Base-by-base conservation (phyloP, 2,329 filamentous ascomycete species). In the Aspergillus sp. region DNA sequence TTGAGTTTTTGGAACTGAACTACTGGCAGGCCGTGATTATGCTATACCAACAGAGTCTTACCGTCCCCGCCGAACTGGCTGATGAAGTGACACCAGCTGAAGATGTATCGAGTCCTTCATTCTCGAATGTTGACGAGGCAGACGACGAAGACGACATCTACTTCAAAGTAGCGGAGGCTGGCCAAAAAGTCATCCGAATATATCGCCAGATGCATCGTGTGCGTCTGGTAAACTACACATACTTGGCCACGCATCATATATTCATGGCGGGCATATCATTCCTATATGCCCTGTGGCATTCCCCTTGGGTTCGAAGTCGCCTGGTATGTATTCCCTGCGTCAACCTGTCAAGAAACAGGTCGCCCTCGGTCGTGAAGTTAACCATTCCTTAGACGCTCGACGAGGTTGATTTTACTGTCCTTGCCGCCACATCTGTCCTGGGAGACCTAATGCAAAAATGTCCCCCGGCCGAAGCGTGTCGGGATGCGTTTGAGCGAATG, bases 11-110 rank as follows among this genome's bases (percentile, higher is more conserved):
- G 4, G 90, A 96, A 63, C 80, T 97, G 55, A 97, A 97, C 70
- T 97, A 97, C 72, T 97, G 93, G 92, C 93, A 96, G 69, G 90
- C 91, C 3, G 86, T 97, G 55, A 95, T 96, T 60, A 91, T 96
- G 87, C 82, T 97, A 17, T 97, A 97, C 69, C 82, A 93, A 50
- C 93, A 96, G 71, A 94, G 91, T 69, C 73, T 96, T 55, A 88
- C 89, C 45, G 89, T 96, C 16, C 93, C 93, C 1, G 84, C 88
- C 38, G 85, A 91, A 65, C 85, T 97, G 52, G 90, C 92, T 49
- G 85, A 85, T 49, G 93, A 96, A 72, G 85, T 85, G 6, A 81
- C 77, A 38, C 77, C 79, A 2, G 77, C 81, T 3, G 81, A 82
- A 47, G 81, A 84, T 51, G 79, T 85, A 8, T 76, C 78, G 2